Conservation (phyloP, 352 stramenopile genomes). For the Phytophthora multivora region DNA sequence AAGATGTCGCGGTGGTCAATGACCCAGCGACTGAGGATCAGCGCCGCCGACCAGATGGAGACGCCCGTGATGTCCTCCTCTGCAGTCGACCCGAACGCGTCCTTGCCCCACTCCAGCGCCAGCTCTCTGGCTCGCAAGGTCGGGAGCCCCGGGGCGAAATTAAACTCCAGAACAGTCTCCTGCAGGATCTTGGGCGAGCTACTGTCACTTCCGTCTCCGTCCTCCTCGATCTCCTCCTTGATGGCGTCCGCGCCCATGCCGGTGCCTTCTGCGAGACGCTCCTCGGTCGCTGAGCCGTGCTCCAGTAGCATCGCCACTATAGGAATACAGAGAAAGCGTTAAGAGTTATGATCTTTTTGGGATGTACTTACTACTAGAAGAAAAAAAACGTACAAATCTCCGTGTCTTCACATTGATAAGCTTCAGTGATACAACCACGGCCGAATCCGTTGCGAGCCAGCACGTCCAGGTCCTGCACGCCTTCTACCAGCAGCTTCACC, state of each 20-base stretch:
- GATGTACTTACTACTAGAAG: no score
- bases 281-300: constrained; percentile 79
- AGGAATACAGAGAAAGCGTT: constrained; percentile 1
- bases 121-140: constrained; percentile 78
- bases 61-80: constrained; percentile 89
- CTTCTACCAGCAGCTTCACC: constrained; percentile 74
- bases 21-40: constrained; percentile 86
- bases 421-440: constrained; percentile 80
- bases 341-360: not conserved
- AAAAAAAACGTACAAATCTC: constrained; percentile 67
- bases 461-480: constrained; percentile 77
- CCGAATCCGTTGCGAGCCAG: constrained; percentile 85
- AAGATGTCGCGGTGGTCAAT: constrained; percentile 71
- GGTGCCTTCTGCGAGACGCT: constrained; percentile 71
- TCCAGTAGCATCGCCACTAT: constrained; percentile 75
- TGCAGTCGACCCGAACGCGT: constrained; percentile 77
- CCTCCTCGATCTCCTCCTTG: constrained; percentile 69
- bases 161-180: constrained; percentile 81
- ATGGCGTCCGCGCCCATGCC: constrained; percentile 74
- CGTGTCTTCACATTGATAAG: constrained; percentile 84
- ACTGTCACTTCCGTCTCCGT: constrained; percentile 51
- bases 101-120: constrained; percentile 82
- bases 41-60: constrained; percentile 88
- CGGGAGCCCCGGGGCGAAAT: constrained; percentile 64
- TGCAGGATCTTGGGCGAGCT: constrained; percentile 74